Evolutionary conservation across 192 early-diverging fungal genomes (phyloP).

Genomic region (Funneliformis geosporum): DNA sequence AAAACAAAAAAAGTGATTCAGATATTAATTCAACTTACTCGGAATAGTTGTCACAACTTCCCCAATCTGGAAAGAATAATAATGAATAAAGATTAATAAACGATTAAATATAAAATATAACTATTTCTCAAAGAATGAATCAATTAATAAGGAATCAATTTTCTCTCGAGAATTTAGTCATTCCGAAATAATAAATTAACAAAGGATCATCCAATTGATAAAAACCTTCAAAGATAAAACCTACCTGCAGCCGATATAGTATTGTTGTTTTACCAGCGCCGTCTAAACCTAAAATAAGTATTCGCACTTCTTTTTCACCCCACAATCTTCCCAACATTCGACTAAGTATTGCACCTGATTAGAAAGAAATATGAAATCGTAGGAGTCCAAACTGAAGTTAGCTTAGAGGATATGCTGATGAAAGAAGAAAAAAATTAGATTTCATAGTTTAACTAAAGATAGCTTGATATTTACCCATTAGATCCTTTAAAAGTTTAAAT

Average conservation of each 20-base stretch:
- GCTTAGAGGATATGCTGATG: not conserved
- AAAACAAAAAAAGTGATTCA: not conserved
- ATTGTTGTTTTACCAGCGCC: conserved; percentile 98
- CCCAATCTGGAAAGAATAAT: conserved; percentile 79
- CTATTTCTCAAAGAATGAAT: not conserved
- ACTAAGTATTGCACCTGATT: conserved; percentile 73
- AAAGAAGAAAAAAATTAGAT: not conserved
- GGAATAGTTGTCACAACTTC: conserved; percentile 98
- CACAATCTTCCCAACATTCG: conserved; percentile 75
- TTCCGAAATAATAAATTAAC: not conserved
- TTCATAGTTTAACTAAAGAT: not conserved
- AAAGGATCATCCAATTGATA: not conserved
- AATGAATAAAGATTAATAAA: conserved; percentile 38
- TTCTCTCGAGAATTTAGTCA: not conserved
- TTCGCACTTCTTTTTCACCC: conserved; percentile 95
- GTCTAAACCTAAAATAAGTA: conserved; percentile 94
- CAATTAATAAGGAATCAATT: not conserved
- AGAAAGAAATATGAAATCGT: not conserved
- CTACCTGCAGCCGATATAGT: conserved; percentile 90
- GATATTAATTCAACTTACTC: conserved; percentile 55
- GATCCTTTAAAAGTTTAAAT: not conserved
- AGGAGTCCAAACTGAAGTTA: not conserved
- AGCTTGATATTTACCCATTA: not conserved
- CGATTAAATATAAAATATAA: not conserved
- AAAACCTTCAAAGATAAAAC: conserved; percentile 41